Evolutionary conservation across 1,284 basidiomycete species (phyloP).

Genomic region (Wolfiporia cocos): DNA sequence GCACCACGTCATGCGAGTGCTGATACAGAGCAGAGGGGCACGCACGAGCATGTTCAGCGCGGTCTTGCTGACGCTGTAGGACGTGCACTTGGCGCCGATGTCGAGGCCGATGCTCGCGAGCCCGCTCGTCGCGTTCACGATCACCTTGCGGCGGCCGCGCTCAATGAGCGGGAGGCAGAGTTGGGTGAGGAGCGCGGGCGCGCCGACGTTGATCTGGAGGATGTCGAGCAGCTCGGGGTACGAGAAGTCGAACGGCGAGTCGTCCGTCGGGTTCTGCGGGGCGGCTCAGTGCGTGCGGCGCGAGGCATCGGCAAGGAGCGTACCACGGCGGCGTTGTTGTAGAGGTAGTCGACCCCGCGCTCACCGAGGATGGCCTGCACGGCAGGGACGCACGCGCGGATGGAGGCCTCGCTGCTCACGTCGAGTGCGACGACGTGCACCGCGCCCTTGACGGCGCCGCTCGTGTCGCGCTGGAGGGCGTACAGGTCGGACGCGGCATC

Average conservation of each 20-base stretch:
- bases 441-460: conserved; percentile 12
- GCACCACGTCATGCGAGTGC: not conserved
- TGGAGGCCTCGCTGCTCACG: conserved; percentile 20
- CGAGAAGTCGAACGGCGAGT: conserved; percentile 21
- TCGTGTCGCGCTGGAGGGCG: conserved; percentile 12
- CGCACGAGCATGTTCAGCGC: conserved; percentile 28
- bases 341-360: conserved; percentile 29
- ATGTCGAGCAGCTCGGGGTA: conserved; percentile 14
- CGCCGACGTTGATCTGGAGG: conserved; percentile 28
- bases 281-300: too few species aligned
- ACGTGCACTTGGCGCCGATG: conserved; percentile 16
- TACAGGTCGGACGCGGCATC: conserved; percentile 20
- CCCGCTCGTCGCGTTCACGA: conserved; percentile 29
- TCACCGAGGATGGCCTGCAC: conserved; percentile 19
- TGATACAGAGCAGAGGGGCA: not conserved
- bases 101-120: conserved; percentile 26
- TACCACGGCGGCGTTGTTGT: conserved; percentile 35
- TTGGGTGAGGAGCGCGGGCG: conserved; percentile 28
- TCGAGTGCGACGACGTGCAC: conserved; percentile 28
- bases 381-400: conserved; percentile 17
- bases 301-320: conserved; percentile 3
- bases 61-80: conserved; percentile 26
- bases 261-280: conserved; percentile 18
- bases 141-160: conserved; percentile 25
- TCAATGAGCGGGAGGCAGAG: conserved; percentile 28